phyloP scores from a whole-genome alignment of 2,329 filamentous ascomycete genomes.

The Verticillium tricorpus region DNA sequence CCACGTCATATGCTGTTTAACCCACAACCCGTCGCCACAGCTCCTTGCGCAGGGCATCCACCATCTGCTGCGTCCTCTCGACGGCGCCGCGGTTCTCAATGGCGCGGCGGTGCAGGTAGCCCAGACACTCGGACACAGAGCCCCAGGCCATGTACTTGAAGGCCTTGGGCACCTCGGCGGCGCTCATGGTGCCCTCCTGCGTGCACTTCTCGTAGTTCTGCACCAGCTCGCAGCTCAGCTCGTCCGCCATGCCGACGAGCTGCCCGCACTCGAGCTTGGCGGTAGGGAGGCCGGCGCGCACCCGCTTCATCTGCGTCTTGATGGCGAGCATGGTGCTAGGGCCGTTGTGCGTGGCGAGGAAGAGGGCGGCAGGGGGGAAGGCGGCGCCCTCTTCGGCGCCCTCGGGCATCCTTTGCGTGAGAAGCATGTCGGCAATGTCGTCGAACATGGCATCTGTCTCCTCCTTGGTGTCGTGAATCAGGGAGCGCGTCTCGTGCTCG shows the following conservation, averaged over 20 bases:
- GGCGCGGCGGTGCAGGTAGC: constrained; percentile 29
- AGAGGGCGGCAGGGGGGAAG: constrained; percentile 42
- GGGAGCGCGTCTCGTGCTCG: constrained; percentile 37
- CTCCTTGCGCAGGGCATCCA: constrained; percentile 21
- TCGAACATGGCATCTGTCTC: constrained; percentile 50
- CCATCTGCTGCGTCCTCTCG: constrained; percentile 19
- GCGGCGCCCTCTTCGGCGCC: constrained; percentile 22
- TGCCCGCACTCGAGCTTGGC: constrained; percentile 43
- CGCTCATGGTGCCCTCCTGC: constrained; percentile 11
- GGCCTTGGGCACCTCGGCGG: constrained; percentile 17
- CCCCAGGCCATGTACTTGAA: constrained; percentile 38
- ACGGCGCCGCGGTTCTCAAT: constrained; percentile 31
- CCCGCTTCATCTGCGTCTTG: constrained; percentile 36
- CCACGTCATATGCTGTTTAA: not conserved
- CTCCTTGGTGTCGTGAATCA: constrained; percentile 50
- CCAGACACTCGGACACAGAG: constrained; percentile 30
- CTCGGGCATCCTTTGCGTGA: constrained; percentile 15
- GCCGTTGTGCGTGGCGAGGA: constrained; percentile 51
- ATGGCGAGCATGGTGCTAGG: constrained; percentile 34
- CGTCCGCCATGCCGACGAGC: constrained; percentile 54
- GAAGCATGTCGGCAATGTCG: constrained; percentile 26
- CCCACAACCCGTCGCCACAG: constrained; percentile 20
- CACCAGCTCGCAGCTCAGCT: constrained; percentile 46
- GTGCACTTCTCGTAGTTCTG: constrained; percentile 23
- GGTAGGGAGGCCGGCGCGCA: constrained; percentile 25